These are phyloP conservation scores for Nidula microcarpa DNA, from an alignment of 768 basidiomycete genomes.

Conservation along the genomic window DNA sequence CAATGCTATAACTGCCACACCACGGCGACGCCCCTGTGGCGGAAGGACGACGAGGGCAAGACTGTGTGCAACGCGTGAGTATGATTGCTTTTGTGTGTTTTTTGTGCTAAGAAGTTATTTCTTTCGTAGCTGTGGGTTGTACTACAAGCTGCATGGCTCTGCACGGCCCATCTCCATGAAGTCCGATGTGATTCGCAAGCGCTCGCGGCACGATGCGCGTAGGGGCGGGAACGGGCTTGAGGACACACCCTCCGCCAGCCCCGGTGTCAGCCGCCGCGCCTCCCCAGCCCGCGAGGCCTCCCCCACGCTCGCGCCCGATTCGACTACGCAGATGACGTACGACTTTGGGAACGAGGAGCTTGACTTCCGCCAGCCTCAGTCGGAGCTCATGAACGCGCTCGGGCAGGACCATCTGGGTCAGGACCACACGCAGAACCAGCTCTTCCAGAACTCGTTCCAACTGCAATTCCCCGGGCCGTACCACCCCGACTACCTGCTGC, in stretches of 20 bases:
- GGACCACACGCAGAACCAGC: slow-evolving; percentile 13
- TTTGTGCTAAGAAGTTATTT: slow-evolving; percentile 4
- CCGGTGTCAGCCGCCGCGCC: slow-evolving; percentile 68
- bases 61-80: slow-evolving; percentile 89
- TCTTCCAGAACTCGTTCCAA: slow-evolving; percentile 31
- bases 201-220: slow-evolving; percentile 78
- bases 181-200: slow-evolving; percentile 85
- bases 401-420: slow-evolving; percentile 19
- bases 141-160: slow-evolving; percentile 84
- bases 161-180: slow-evolving; percentile 90
- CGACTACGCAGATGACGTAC: slow-evolving; percentile 56
- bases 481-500: slow-evolving; percentile 66
- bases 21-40: slow-evolving; percentile 85
- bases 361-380: slow-evolving; percentile 37
- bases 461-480: slow-evolving; percentile 66
- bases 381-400: slow-evolving; percentile 49
- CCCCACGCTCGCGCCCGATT: slow-evolving; percentile 69
- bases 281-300: slow-evolving; percentile 63
- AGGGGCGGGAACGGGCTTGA: slow-evolving; percentile 47
- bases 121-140: slow-evolving; percentile 65
- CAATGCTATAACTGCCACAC: slow-evolving; percentile 92
- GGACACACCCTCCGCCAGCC: slow-evolving; percentile 74
- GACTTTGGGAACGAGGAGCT: slow-evolving; percentile 42
- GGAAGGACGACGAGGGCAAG: slow-evolving; percentile 89
- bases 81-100: neutral